A percentile compares a stretch with the other conserved stretches of the same genome.
Conservation (phyloP, 148 eudicot genomes). For the Fallopia convolvulus region DNA sequence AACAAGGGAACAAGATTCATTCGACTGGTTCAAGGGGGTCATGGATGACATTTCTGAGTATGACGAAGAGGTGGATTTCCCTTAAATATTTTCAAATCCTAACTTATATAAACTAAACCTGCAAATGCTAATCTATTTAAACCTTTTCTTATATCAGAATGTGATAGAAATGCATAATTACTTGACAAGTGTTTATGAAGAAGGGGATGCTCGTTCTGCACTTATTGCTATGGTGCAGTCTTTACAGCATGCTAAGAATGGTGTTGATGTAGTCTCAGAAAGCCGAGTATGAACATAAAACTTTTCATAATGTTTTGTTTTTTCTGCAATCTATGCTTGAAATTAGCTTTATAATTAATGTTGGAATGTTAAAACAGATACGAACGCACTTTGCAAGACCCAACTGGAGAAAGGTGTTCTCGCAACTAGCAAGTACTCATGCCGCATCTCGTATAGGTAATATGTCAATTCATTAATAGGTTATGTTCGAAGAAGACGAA, state of each 20-base stretch:
- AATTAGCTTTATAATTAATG: neutral
- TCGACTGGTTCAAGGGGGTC: conserved; percentile 94
- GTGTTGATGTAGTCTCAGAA: conserved; percentile 85
- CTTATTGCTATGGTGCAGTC: conserved; percentile 90
- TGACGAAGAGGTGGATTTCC: conserved; percentile 50
- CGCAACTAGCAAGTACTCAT: conserved; percentile 39
- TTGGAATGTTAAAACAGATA: conserved; percentile 41
- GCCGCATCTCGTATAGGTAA: conserved; percentile 59
- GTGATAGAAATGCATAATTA: conserved; percentile 94
- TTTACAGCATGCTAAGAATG: conserved; percentile 92
- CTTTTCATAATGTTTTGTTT: neutral
- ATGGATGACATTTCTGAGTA: conserved; percentile 83
- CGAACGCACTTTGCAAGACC: conserved; percentile 96
- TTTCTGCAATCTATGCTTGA: neutral
- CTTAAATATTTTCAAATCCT: neutral
- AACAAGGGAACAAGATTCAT: conserved; percentile 88
- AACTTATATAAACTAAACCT: neutral
- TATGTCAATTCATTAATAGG: neutral
- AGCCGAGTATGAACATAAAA: conserved; percentile 50
- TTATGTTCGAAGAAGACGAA: neutral
- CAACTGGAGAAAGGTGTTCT: conserved; percentile 91
- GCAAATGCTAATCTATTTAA: neutral
- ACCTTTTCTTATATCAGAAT: conserved; percentile 31
- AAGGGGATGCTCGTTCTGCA: conserved; percentile 98
- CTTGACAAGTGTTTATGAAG: conserved; percentile 92